Conservation (phyloP, 2,329 filamentous ascomycete species). For the Pyrenochaeta sp. region DNA sequence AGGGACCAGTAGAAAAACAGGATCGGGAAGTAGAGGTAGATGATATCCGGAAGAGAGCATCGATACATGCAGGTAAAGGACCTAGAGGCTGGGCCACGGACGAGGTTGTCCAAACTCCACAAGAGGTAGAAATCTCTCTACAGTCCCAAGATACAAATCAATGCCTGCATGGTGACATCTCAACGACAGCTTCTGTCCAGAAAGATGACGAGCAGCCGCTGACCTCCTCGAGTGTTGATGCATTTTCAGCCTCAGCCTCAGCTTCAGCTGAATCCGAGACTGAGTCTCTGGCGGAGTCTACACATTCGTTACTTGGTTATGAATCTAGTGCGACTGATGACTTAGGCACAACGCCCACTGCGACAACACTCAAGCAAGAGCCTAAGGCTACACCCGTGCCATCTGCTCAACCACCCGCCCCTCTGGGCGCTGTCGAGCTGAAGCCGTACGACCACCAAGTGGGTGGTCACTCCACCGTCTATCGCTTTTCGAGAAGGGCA, state of each 20-base stretch:
- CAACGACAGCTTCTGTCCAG: slow-evolving; percentile 50
- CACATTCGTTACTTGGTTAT: slow-evolving; percentile 56
- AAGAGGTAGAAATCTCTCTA: slow-evolving; percentile 70
- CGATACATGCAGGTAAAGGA: slow-evolving; percentile 38
- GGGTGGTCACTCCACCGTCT: slow-evolving; percentile 93
- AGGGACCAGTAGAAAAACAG: slow-evolving; percentile 34
- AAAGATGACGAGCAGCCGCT: slow-evolving; percentile 52
- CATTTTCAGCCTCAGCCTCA: slow-evolving; percentile 38
- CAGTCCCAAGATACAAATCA: slow-evolving; percentile 68
- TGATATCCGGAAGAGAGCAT: slow-evolving; percentile 34
- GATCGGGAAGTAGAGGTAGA: slow-evolving; percentile 36
- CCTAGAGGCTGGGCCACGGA: slow-evolving; percentile 38
- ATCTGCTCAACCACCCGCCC: slow-evolving; percentile 57
- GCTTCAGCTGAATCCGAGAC: slow-evolving; percentile 51
- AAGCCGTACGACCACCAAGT: slow-evolving; percentile 98
- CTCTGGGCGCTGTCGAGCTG: slow-evolving; percentile 89
- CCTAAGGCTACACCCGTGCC: slow-evolving; percentile 39
- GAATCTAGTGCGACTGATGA: slow-evolving; percentile 65
- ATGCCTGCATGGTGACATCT: slow-evolving; percentile 67
- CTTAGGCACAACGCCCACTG: slow-evolving; percentile 51
- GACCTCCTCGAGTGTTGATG: slow-evolving; percentile 33
- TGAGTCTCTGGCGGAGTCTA: slow-evolving; percentile 53
- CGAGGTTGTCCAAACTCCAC: slow-evolving; percentile 45
- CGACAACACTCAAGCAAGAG: slow-evolving; percentile 40
- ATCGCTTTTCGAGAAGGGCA: slow-evolving; percentile 91